phyloP scores from a whole-genome alignment of 495 filamentous ascomycete species.

The Hypoxylon intermedium region DNA sequence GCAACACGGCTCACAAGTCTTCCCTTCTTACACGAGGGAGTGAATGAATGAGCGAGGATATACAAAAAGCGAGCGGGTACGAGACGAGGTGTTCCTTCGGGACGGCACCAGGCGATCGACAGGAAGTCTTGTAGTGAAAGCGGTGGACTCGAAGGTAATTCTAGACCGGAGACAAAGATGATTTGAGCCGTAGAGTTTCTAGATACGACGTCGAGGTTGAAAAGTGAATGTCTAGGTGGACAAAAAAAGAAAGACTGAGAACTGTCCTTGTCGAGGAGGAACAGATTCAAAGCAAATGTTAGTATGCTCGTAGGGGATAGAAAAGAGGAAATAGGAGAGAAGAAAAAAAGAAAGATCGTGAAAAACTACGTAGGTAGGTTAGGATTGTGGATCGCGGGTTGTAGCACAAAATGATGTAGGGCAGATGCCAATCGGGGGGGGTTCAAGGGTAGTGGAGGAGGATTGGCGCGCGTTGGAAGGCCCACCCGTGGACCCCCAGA shows the following conservation, averaged over 20 bases:
- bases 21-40: constrained; percentile 17
- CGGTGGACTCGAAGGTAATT: constrained; percentile 14
- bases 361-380: constrained; percentile 10
- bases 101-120: constrained; percentile 36
- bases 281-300: constrained; percentile 26
- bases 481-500: constrained; percentile 5
- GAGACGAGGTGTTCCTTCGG: constrained; percentile 20
- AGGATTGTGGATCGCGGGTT: background rate
- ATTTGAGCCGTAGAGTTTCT: constrained; percentile 16
- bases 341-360: constrained; percentile 25
- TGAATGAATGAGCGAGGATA: constrained; percentile 6
- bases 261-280: no score
- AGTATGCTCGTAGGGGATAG: constrained; percentile 14
- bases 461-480: constrained; percentile 34
- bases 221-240: no score
- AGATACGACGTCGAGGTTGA: constrained; percentile 19
- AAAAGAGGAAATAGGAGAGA: constrained; percentile 3
- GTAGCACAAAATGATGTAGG: constrained; percentile 19
- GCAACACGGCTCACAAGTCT: constrained; percentile 6
- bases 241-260: no score
- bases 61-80: constrained; percentile 22
- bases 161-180: constrained; percentile 11
- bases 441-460: constrained; percentile 12
- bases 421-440: background rate
- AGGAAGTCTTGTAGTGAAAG: constrained; percentile 14